Evolutionary conservation across 2,329 filamentous ascomycete species (phyloP), one percentile per base, ranked within the genome.

Genomic region (Fusarium sp.): DNA sequence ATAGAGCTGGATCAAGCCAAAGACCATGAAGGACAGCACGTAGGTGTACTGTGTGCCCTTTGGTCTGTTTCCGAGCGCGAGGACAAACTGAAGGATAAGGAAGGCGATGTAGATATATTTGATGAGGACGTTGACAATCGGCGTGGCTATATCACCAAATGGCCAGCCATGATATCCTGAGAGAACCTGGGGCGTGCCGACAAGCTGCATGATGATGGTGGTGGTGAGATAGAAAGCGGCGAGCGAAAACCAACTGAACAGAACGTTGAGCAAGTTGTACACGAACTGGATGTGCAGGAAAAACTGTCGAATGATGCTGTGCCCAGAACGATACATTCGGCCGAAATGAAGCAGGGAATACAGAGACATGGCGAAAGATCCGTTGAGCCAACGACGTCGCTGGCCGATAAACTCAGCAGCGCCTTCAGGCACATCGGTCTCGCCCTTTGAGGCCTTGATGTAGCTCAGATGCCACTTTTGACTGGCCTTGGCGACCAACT

Each of bases 401-500:
- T 69, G 67, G 32, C 58, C 49, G 26, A 69, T 63, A 19, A 69
- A 69, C 26, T 69, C 67, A 3, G 67, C 53, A 8, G 67, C 67
- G 22, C 64, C 67, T 38, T 69, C 67, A 2, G 67, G 67, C 19
- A 69, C 67, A 40, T 69, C 67, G 0, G 67, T 69, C 53, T 69
- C 67, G 41, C 67, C 67, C 61, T 69, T 69, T 6, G 67, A 69
- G 1, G 67, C 64, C 43, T 69, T 69, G 49, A 69, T 59, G n/a
- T 69, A 69, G 42, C 52, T 69, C n/a, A 69, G 45, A 48, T 69
- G 67, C 67, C 67, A 69, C 26, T 69, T 69, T 48, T 69, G 67
- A 34, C 67, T 67, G 3, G 67, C 61, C 38, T 69, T 69, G 6
- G 67, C 67, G 15, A 69, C 67, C 6, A 69, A 51, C 40, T 69